Conservation (phyloP, 345 rosid genomes). For the Acer saccharum region DNA sequence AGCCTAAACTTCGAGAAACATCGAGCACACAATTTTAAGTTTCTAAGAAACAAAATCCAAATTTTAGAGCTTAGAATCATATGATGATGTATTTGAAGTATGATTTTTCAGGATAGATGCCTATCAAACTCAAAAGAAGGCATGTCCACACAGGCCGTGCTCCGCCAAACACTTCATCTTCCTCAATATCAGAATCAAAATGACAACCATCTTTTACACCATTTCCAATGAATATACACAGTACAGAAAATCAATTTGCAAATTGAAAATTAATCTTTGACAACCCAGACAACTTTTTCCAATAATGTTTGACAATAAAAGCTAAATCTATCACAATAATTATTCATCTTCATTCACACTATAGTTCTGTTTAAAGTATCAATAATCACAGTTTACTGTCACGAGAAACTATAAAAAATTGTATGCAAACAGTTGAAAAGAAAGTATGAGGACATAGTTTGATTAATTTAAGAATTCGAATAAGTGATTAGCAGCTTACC, state of each 20-base stretch:
- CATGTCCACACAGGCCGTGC: neutral
- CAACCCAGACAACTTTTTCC: neutral
- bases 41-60: neutral
- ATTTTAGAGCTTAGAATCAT: too few relatives aligned
- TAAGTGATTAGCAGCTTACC: constrained; percentile 16
- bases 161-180: neutral
- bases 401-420: neutral
- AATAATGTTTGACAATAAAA: neutral
- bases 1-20: too few relatives aligned
- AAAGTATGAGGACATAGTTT: neutral
- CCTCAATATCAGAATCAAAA: neutral
- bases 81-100: too few relatives aligned
- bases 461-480: constrained; percentile 5
- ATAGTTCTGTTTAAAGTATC: neutral
- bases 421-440: neutral
- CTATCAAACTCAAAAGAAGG: neutral
- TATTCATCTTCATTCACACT: neutral
- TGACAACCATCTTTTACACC: neutral
- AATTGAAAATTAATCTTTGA: neutral
- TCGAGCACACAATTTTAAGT: too few relatives aligned
- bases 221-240: neutral
- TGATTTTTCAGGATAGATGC: neutral
- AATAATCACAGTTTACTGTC: neutral
- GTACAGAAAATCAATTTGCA: neutral
- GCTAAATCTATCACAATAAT: neutral